Conservation (phyloP, 495 filamentous ascomycete species). For the Xylona heveae region DNA sequence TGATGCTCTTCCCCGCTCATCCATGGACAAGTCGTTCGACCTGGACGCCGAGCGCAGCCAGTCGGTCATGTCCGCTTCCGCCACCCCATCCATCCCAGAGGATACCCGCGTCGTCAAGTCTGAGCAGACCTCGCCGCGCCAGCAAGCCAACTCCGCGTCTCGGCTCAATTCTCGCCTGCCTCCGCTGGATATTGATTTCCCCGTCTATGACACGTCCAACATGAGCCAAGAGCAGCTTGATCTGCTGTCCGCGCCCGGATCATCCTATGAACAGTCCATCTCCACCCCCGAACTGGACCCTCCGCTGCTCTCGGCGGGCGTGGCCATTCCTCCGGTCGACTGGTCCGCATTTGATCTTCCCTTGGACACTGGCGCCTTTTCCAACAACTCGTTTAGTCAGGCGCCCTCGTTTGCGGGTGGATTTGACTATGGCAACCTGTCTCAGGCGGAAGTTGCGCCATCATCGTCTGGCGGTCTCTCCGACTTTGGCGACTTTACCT, state of each 20-base stretch:
- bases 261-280: constrained; percentile 6
- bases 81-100: constrained; percentile 18
- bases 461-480: constrained; percentile 5
- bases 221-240: constrained; percentile 33
- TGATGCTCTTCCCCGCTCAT: too few species aligned
- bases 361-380: background rate
- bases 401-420: background rate
- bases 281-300: constrained; percentile 35
- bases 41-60: constrained; percentile 11
- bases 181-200: constrained; percentile 39
- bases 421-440: constrained; percentile 4
- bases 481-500: constrained; percentile 4
- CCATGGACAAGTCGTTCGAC: too few species aligned
- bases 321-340: constrained; percentile 3
- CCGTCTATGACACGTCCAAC: constrained; percentile 24
- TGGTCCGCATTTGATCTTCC: constrained; percentile 6
- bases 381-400: background rate
- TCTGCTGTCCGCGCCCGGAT: constrained; percentile 12
- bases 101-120: constrained; percentile 37
- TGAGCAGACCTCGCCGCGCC: constrained; percentile 48
- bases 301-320: constrained; percentile 41
- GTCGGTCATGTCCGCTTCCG: too few species aligned
- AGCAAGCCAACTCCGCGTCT: constrained; percentile 28
- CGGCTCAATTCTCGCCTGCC: constrained; percentile 42
- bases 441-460: background rate